Evolutionary conservation across 208 protist species (phyloP), one percentile per base, ranked within the genome.

Genomic region (Crithidia sp.): DNA sequence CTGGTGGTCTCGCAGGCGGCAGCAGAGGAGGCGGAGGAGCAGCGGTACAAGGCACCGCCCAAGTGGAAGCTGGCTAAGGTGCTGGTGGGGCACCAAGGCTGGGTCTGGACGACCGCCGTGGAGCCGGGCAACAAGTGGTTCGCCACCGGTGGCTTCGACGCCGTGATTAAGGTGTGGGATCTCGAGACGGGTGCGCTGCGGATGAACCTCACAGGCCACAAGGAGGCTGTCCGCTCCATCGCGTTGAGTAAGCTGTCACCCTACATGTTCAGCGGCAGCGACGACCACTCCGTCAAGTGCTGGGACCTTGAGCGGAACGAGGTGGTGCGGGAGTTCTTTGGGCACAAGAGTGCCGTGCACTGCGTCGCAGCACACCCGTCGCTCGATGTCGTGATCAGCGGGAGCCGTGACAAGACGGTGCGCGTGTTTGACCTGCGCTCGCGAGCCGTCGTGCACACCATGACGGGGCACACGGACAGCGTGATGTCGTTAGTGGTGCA

Each of bases 51-150:
- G 19, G 72, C 89, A 6, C 89, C 87, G 39, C 67, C 85, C 2
- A 73, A 74, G 55, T 99, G 98, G 98, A 99, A 99, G 76, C 83
- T 99, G n/a, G 82, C 92, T 47, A 93, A 97, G 36, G 92, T 98
- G 17, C 81, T 98, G 12, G 79, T 94, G 5, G 95, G 90, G 0
- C 95, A 97, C 77, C 86, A 91, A 19, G 99, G 99, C 0, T 99
- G 98, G 98, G 99, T 99, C 0, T 95, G 96, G 72, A 76, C 84
- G 7, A 76, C 99, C 7, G 90, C 95, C 4, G 98, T 99, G 7
- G 99, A 99, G 68, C 91, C 93, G 6, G 89, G 74, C n/a, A 99
- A 99, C 87, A 90, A 99, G 79, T 99, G 99, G 98, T 99, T 99
- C 82, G 95, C 88, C 43, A 99, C 98, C 1, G 99, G 98, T 52